phyloP scores from a whole-genome alignment of 176 grass and related monocot genomes.

The Bonia amplexicaulis region DNA sequence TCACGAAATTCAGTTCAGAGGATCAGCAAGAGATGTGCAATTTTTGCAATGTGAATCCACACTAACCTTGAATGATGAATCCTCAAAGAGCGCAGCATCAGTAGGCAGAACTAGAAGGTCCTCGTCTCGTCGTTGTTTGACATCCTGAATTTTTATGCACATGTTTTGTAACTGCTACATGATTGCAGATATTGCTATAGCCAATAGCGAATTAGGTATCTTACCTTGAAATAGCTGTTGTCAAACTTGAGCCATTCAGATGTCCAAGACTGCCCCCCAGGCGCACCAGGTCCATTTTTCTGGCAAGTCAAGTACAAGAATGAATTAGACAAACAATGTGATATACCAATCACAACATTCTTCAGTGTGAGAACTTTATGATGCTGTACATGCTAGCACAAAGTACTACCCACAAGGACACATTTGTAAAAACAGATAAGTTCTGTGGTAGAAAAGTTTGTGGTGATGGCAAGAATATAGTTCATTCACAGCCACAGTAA shows the following conservation, averaged over 20 bases:
- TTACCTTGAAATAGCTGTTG: constrained; percentile 92
- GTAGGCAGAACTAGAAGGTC: constrained; percentile 87
- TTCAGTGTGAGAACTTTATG: neutral
- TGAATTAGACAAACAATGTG: neutral
- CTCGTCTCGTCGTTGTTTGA: constrained; percentile 64
- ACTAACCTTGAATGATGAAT: constrained; percentile 84
- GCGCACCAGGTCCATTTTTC: constrained; percentile 95
- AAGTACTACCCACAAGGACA: neutral
- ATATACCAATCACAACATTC: neutral
- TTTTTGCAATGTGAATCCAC: neutral
- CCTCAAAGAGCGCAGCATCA: constrained; percentile 84
- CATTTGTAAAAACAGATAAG: neutral
- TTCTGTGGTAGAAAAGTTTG: neutral
- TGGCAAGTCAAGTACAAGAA: constrained; percentile 21
- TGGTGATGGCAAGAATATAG: neutral
- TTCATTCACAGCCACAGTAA: neutral
- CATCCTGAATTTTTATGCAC: constrained; percentile 38
- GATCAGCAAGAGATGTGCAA: neutral
- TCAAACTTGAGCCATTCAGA: constrained; percentile 93
- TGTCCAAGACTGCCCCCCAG: constrained; percentile 95
- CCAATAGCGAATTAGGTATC: neutral
- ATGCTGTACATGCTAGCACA: neutral
- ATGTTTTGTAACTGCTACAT: constrained; percentile 9
- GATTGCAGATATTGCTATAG: neutral
- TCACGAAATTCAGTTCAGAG: constrained; percentile 9